Evolutionary conservation across 257 asterid species (phyloP), one percentile per base, ranked within the genome.

Genomic region (Solanum bulbocastanum): DNA sequence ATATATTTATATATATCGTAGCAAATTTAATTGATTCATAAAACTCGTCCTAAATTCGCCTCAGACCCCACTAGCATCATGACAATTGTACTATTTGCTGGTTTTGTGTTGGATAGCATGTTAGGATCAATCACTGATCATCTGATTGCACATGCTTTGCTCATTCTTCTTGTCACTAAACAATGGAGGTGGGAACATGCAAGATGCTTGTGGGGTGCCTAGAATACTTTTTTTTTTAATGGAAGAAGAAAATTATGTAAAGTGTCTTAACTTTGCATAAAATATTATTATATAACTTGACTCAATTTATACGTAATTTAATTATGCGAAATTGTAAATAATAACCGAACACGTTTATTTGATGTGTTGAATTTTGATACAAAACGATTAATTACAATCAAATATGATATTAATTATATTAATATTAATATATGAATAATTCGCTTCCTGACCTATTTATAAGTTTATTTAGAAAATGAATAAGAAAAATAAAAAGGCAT

Each of bases 131-230:
- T 30, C 42, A 49, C 42, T 49, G 30, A 46, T 46, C 30, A 30
- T 82, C 86, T 82, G 12, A 49, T 30, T 18, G 86, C 86, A 82
- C 85, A 82, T 82, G 85, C 85, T 81, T 30, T 81, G 85, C 68
- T 30, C 69, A 46, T 49, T 82, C 86, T 82, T 82, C 30, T 82
- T 10, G 69, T 82, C 85, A 32, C 85, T 71, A 71, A 46, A 27
- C 42, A 30, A 18, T 49, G 69, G 5, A 49, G 68, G 44, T 82
- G 86, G 86, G 39, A 81, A 81, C 85, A 81, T 27, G 85, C 30
- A 78, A 78, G 36, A 42, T 46, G 68, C 85, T 46, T 15, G 56
- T 75, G 42, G 85, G 36, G 44, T 82, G 20, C 5, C 22, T 27
- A 49, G 20, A 49, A 49, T 52, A 18, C 16, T 0, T 8, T 25